Evolutionary conservation across 2,329 filamentous ascomycete species (phyloP).

Genomic region (Cladosporium oxysporum): DNA sequence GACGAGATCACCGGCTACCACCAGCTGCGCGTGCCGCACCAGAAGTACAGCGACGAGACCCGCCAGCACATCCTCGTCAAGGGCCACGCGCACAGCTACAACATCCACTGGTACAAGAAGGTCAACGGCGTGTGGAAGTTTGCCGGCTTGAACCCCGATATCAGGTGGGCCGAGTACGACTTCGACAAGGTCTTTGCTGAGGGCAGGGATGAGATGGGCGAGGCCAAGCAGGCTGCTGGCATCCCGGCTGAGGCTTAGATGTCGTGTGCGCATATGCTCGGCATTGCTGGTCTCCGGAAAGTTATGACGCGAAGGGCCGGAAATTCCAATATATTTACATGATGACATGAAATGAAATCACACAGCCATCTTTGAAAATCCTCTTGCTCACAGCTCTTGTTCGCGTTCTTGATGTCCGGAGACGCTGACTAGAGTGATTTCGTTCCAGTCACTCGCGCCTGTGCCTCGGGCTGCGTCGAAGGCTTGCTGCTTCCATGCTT

Average conservation of each 20-base stretch:
- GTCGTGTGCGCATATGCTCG: not conserved
- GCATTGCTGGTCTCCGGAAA: not conserved
- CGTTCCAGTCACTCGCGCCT: conserved; percentile 28
- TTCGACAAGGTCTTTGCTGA: conserved; percentile 57
- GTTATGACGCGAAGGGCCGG: not conserved
- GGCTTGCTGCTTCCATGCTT: conserved; percentile 28
- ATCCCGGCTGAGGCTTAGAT: conserved; percentile 11
- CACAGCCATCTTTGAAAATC: too few species aligned
- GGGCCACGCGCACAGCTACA: conserved; percentile 59
- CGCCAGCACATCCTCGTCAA: conserved; percentile 52
- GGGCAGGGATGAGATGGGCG: conserved; percentile 41
- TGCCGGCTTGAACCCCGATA: conserved; percentile 56
- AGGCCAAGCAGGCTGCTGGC: conserved; percentile 20
- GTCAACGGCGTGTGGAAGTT: conserved; percentile 62
- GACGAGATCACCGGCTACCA: conserved; percentile 56
- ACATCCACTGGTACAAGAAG: conserved; percentile 58
- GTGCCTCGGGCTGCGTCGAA: conserved; percentile 29
- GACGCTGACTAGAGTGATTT: conserved; percentile 33
- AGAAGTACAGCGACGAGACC: conserved; percentile 54
- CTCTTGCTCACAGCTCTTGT: conserved; percentile 30
- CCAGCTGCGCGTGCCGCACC: conserved; percentile 61
- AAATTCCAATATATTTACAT: not conserved
- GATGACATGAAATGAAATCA: conserved; percentile 7
- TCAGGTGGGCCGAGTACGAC: conserved; percentile 58
- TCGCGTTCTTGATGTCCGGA: conserved; percentile 30